A percentile compares a stretch with the other conserved stretches of the same genome.
These are phyloP conservation scores for Cercis canadensis DNA, from an alignment of 306 rosid species.

Conservation along the genomic window DNA sequence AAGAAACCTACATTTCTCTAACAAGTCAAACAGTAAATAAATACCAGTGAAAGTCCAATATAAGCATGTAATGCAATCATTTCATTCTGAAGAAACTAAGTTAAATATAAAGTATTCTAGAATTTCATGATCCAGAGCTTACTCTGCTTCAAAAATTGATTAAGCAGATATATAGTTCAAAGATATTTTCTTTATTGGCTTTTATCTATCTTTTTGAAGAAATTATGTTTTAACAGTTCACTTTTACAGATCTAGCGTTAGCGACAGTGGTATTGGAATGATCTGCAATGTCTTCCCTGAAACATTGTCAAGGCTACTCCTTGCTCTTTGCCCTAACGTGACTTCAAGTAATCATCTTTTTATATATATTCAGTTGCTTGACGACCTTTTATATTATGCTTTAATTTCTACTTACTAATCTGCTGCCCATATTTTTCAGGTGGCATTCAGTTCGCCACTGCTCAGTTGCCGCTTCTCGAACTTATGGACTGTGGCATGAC, in stretches of 20 bases:
- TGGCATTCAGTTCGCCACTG: slow-evolving; percentile 93
- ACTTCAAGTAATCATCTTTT: slow-evolving; percentile 78
- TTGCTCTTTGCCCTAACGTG: slow-evolving; percentile 95
- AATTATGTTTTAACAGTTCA: slow-evolving; percentile 25
- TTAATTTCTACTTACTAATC: slow-evolving; percentile 30
- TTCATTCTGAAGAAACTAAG: not conserved
- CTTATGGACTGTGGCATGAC: slow-evolving; percentile 99
- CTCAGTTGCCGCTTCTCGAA: slow-evolving; percentile 89
- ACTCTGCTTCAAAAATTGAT: not conserved
- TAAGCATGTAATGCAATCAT: not conserved
- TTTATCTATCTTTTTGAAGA: slow-evolving; percentile 8
- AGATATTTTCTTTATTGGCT: not conserved
- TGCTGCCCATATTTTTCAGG: slow-evolving; percentile 55
- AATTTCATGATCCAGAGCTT: not conserved
- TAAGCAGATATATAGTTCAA: not conserved
- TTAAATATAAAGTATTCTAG: not conserved
- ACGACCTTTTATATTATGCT: slow-evolving; percentile 17
- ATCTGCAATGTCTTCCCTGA: slow-evolving; percentile 90
- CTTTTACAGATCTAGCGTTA: slow-evolving; percentile 85
- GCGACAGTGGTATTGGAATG: slow-evolving; percentile 93
- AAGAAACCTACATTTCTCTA: not conserved
- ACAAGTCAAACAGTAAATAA: not conserved
- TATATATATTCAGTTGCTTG: slow-evolving; percentile 17
- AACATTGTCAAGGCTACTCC: slow-evolving; percentile 80
- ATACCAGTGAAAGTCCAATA: slow-evolving; percentile 1